Percentiles rank a stretch among this genome's conserved stretches.
Evolutionary conservation across 2,329 filamentous ascomycete species (phyloP).

Genomic region (Ophiostoma sp.): DNA sequence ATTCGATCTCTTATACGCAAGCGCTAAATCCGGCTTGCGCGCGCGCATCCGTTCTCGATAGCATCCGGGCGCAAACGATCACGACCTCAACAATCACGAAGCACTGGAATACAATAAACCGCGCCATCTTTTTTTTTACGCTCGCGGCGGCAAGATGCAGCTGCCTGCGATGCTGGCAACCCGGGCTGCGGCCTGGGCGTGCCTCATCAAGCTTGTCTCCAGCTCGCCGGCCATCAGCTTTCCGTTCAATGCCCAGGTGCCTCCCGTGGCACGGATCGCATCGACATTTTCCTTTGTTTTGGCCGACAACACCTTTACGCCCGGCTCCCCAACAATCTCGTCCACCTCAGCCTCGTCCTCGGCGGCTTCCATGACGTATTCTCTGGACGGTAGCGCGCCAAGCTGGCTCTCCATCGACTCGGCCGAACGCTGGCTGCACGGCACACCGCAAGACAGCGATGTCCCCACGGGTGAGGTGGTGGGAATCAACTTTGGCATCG

Average conservation of each 20-base stretch:
- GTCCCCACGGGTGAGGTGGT: conserved; percentile 51
- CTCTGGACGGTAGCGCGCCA: conserved; percentile 60
- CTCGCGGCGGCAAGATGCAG: conserved; percentile 18
- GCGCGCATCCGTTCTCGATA: background rate
- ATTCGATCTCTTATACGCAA: background rate
- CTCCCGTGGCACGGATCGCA: conserved; percentile 70
- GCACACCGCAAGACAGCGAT: conserved; percentile 62
- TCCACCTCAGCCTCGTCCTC: conserved; percentile 49
- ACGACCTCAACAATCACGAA: background rate
- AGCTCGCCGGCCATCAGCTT: conserved; percentile 55
- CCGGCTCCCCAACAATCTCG: background rate
- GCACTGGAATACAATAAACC: background rate
- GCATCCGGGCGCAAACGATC: background rate
- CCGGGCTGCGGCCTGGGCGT: conserved; percentile 24
- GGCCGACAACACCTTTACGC: conserved; percentile 71
- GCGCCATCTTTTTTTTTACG: background rate
- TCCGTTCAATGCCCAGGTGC: conserved; percentile 82
- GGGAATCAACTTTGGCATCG: conserved; percentile 62
- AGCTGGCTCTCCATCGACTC: conserved; percentile 74
- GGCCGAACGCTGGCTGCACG: conserved; percentile 63
- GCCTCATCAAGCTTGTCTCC: conserved; percentile 26
- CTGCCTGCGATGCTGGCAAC: conserved; percentile 22
- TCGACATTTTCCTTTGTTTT: conserved; percentile 70
- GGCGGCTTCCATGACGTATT: conserved; percentile 60
- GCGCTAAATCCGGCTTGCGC: background rate